phyloP scores from a whole-genome alignment of 2,329 filamentous ascomycete species.

The Curvularia eragrostidis region DNA sequence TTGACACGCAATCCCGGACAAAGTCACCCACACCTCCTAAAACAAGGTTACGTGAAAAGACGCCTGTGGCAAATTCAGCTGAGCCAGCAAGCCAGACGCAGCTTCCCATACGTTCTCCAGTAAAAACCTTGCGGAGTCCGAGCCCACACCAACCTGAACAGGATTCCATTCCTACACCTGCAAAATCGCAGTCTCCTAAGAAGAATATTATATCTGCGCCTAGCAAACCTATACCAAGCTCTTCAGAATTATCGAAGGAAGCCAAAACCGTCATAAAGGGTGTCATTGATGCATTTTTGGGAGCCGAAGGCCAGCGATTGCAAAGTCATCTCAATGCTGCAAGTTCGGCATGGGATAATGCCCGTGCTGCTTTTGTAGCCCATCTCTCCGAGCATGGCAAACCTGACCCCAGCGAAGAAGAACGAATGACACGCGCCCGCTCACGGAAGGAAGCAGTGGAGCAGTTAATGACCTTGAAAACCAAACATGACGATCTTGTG shows the following conservation, averaged over 20 bases:
- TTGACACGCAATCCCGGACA: conserved; percentile 20
- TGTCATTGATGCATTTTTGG: conserved; percentile 34
- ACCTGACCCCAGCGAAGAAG: conserved; percentile 28
- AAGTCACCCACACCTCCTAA: conserved; percentile 20
- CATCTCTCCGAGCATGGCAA: conserved; percentile 35
- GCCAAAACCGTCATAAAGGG: conserved; percentile 28
- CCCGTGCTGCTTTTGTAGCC: conserved; percentile 33
- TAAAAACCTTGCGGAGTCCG: conserved; percentile 27
- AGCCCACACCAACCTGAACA: conserved; percentile 24
- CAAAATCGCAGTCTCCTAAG: conserved; percentile 30
- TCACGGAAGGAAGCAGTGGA: conserved; percentile 43
- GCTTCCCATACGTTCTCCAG: conserved; percentile 37
- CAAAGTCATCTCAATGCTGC: conserved; percentile 35
- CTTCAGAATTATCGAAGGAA: conserved; percentile 40
- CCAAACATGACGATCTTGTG: conserved; percentile 26
- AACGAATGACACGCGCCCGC: conserved; percentile 34
- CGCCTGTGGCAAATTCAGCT: conserved; percentile 18
- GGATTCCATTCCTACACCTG: conserved; percentile 29
- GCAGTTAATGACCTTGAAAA: conserved; percentile 31
- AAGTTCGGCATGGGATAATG: conserved; percentile 35
- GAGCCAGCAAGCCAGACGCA: conserved; percentile 20
- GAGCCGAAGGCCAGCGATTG: conserved; percentile 32
- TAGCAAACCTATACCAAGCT: conserved; percentile 16
- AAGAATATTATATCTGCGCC: conserved; percentile 16
- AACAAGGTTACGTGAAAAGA: conserved; percentile 21